Base-by-base conservation (phyloP, 2,329 filamentous ascomycete species). In the Bimuria novae-zelandiae region DNA sequence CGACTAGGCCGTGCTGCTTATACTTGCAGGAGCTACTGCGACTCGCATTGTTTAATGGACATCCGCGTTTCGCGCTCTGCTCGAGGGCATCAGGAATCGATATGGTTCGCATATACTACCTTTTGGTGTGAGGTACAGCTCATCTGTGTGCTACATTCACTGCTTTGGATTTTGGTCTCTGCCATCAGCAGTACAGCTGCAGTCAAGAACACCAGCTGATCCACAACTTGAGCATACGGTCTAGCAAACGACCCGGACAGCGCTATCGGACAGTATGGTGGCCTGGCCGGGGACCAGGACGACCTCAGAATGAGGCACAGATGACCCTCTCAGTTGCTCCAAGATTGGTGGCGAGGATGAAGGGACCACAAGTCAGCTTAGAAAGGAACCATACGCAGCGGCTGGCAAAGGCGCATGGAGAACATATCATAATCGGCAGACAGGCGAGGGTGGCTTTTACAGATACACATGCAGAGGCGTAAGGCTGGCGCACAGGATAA, bases 401-500 rank as follows among this genome's bases (percentile, higher is more conserved):
- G 37, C 8, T 7, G 14, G 43, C n/a, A 27, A 36, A 32, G 43
- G 30, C 30, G 32, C 21, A 7, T 46, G 30, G 11, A 27, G 4
- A 25, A 12, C 8, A 17, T 21, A 46, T 46, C 43, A 32, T 36
- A 36, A 25, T 32, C 43, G 43, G 43, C 22, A 46, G 43, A 46
- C 43, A 46, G 32, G 27, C 32, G 43, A n/a, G n/a, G n/a, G n/a
- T n/a, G n/a, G n/a, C n/a, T n/a, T n/a, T n/a, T n/a, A n/a, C n/a
- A 46, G 43, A 12, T 12, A 21, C 43, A 44, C 17, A 36, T 36
- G 42, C 29, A 44, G 27, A 27, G 16, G 27, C 22, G 29, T 19
- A 35, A 35, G 30, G 42, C 27, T 27, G 30, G 30, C 27, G 8
- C 30, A 25, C 37, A 32, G 32, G 43, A 32, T 36, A 25, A 46